Conservation (phyloP, 352 stramenopile species). For the Thraustochytrium striatum region DNA sequence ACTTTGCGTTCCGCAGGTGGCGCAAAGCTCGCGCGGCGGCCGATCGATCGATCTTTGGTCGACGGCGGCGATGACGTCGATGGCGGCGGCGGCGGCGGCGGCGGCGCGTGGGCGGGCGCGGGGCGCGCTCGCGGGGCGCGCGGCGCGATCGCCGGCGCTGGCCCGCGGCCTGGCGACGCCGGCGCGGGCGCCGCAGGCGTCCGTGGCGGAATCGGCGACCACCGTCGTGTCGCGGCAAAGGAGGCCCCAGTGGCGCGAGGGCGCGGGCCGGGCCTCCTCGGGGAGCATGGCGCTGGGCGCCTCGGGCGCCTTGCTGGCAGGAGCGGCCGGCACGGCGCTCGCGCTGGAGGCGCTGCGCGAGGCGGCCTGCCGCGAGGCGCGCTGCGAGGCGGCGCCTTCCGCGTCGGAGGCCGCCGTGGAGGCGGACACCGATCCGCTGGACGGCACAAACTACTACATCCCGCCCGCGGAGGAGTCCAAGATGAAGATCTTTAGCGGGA, state of each 20-base stretch:
- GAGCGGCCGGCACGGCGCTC: too few relatives aligned
- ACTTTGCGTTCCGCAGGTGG: too few relatives aligned
- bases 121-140: too few relatives aligned
- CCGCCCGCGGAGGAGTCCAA: constrained; percentile 49
- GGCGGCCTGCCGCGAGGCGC: too few relatives aligned
- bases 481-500: constrained; percentile 85
- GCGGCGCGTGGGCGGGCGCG: too few relatives aligned
- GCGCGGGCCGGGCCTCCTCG: background rate
- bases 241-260: too few relatives aligned
- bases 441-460: constrained; percentile 47
- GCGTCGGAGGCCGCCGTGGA: background rate
- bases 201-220: too few relatives aligned
- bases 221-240: too few relatives aligned
- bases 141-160: background rate
- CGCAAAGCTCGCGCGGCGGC: too few relatives aligned
- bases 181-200: background rate
- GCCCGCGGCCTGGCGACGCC: background rate
- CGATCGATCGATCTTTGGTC: too few relatives aligned
- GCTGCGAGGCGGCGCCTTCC: background rate
- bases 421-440: background rate
- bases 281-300: background rate
- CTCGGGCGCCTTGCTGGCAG: background rate
- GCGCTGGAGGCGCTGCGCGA: background rate
- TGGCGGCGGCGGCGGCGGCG: too few relatives aligned
- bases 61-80: too few relatives aligned